Percentiles rank a stretch among this genome's conserved stretches.
Evolutionary conservation across 78 protist species (phyloP).

Genomic region (Trichosphaerium sp.): DNA sequence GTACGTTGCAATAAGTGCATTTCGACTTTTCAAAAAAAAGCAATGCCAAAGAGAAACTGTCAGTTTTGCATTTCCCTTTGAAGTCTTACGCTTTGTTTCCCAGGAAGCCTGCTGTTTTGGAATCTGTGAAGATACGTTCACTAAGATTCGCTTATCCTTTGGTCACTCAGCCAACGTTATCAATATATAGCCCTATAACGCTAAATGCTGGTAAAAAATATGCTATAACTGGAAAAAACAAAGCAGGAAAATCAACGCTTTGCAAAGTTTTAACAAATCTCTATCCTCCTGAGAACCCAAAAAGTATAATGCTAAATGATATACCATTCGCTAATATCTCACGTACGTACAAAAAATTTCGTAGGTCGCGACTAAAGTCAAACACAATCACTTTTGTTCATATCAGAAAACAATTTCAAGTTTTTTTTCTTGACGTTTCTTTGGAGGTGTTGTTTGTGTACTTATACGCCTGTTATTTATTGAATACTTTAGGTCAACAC

Average conservation of each 20-base stretch:
- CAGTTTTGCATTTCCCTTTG: constrained; percentile 3
- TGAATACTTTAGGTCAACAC: no score
- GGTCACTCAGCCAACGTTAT: not conserved
- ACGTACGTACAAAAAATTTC: constrained; percentile 22
- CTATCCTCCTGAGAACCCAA: constrained; percentile 24
- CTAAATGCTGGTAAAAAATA: constrained; percentile 31
- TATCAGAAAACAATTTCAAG: no score
- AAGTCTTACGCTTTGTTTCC: constrained; percentile 20
- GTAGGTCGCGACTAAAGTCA: no score
- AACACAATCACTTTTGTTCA: no score
- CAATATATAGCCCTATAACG: not conserved
- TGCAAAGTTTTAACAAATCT: constrained; percentile 30
- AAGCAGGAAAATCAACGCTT: constrained; percentile 37
- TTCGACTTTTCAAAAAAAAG: constrained; percentile 23
- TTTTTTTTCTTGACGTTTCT: no score
- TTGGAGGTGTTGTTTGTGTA: no score
- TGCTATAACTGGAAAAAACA: constrained; percentile 35
- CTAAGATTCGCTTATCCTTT: not conserved
- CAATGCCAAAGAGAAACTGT: constrained; percentile 21
- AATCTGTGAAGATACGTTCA: no score
- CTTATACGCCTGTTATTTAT: no score
- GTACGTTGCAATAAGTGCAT: not conserved
- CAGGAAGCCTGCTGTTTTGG: constrained; percentile 23
- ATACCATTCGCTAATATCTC: constrained; percentile 32
- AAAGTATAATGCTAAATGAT: constrained; percentile 29